Conservation (phyloP, 2,329 filamentous ascomycete species). For the Apiospora arundinis region DNA sequence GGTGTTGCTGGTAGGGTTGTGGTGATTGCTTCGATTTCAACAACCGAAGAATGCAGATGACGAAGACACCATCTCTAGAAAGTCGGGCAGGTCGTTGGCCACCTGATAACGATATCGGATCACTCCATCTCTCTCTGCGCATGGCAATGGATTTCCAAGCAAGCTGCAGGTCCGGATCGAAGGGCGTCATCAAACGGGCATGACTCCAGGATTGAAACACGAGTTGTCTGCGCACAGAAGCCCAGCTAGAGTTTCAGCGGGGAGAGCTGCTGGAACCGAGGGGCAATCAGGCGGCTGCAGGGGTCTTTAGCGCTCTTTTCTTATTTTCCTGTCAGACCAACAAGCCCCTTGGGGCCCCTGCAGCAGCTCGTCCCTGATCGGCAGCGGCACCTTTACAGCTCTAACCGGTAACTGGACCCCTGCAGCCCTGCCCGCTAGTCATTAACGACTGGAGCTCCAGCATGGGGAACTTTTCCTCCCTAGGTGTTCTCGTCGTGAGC, state of each 20-base stretch:
- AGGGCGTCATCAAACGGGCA: not conserved
- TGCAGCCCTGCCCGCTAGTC: not conserved
- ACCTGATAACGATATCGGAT: not conserved
- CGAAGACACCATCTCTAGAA: not conserved
- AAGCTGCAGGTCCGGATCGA: not conserved
- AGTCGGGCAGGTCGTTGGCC: not conserved
- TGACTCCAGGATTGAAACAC: conserved; percentile 18
- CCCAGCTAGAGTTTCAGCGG: not conserved
- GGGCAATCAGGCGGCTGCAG: not conserved
- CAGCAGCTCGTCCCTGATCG: conserved; percentile 11
- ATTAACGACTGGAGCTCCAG: not conserved
- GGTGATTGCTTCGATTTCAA: not conserved
- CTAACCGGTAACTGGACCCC: not conserved
- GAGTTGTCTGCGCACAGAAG: conserved; percentile 20
- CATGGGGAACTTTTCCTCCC: not conserved
- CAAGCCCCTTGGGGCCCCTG: not conserved
- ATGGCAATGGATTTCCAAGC: conserved; percentile 7
- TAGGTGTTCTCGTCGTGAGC: not conserved
- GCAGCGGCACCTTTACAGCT: not conserved
- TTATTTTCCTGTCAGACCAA: conserved; percentile 2
- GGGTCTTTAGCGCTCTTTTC: conserved; percentile 1
- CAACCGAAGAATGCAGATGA: not conserved
- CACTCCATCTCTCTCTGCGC: not conserved
- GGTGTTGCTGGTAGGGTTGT: conserved; percentile 21
- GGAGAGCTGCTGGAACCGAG: not conserved